These are phyloP conservation scores for Tilletiopsis washingtonensis DNA, from an alignment of 1,284 basidiomycete species.

Conservation along the genomic window DNA sequence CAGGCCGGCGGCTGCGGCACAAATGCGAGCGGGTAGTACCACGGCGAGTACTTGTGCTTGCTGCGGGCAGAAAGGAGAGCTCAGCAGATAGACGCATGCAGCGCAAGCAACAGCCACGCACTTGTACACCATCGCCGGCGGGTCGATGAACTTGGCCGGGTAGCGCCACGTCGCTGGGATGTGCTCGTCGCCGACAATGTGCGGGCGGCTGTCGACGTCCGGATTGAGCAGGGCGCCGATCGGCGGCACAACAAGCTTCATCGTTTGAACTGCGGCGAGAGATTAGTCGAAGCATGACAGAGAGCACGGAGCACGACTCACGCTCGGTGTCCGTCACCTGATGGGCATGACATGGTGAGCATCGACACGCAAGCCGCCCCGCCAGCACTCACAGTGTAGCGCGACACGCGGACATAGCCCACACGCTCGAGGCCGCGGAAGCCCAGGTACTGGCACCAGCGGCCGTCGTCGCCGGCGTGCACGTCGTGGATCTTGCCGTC, in stretches of 20 bases:
- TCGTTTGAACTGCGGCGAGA: constrained; percentile 43
- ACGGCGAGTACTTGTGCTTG: constrained; percentile 9
- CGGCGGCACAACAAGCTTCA: constrained; percentile 34
- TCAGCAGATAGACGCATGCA: neutral
- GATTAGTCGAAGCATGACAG: too few relatives aligned
- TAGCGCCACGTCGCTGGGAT: neutral
- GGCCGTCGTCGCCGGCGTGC: constrained; percentile 50
- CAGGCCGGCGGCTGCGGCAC: neutral
- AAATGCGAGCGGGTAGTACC: constrained; percentile 5
- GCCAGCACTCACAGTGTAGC: constrained; percentile 42
- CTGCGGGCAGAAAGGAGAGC: neutral
- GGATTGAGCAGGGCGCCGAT: constrained; percentile 14
- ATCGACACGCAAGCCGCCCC: too few relatives aligned
- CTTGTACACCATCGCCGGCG: constrained; percentile 8
- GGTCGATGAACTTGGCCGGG: constrained; percentile 8
- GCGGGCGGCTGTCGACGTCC: constrained; percentile 19
- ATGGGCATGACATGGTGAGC: too few relatives aligned
- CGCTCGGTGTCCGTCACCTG: too few relatives aligned
- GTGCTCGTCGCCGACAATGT: neutral
- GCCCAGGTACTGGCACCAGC: constrained; percentile 45
- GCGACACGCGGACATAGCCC: constrained; percentile 36
- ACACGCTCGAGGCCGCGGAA: constrained; percentile 37
- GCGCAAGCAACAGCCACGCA: neutral
- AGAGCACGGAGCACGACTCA: too few relatives aligned
- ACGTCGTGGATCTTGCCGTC: constrained; percentile 44